phyloP scores from a whole-genome alignment of 2,329 filamentous ascomycete species.

The Aspergillus thermomutatus region DNA sequence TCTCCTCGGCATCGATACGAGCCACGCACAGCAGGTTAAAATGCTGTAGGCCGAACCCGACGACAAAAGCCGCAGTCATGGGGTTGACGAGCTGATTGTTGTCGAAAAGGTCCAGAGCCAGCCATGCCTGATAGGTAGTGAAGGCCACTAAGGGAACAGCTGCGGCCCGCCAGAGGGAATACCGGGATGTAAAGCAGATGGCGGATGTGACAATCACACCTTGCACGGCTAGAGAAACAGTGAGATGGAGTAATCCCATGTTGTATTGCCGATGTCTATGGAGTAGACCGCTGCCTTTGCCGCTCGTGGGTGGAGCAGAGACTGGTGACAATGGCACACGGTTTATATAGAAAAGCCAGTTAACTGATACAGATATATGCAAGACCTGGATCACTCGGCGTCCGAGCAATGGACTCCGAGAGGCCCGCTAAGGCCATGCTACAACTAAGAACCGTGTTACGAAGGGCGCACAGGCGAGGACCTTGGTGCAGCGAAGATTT shows the following conservation, averaged over 20 bases:
- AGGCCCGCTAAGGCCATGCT: no score
- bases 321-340: no score
- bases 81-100: neutral
- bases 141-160: neutral
- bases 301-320: no score
- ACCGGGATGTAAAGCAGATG: neutral
- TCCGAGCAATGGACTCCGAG: no score
- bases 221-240: neutral
- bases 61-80: neutral
- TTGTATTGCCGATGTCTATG: no score
- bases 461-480: no score
- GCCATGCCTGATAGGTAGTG: neutral
- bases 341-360: no score
- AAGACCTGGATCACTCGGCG: no score
- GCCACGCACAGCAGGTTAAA: neutral
- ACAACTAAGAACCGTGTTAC: no score
- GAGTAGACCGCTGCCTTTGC: no score
- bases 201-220: neutral
- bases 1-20: neutral
- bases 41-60: neutral
- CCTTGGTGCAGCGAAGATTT: no score
- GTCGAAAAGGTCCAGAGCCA: neutral
- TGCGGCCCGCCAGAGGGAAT: neutral
- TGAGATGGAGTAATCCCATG: neutral
- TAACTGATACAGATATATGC: no score